These are phyloP conservation scores for Discostella stelligeroides DNA, from an alignment of 108 stramenopile genomes.

Conservation along the genomic window DNA sequence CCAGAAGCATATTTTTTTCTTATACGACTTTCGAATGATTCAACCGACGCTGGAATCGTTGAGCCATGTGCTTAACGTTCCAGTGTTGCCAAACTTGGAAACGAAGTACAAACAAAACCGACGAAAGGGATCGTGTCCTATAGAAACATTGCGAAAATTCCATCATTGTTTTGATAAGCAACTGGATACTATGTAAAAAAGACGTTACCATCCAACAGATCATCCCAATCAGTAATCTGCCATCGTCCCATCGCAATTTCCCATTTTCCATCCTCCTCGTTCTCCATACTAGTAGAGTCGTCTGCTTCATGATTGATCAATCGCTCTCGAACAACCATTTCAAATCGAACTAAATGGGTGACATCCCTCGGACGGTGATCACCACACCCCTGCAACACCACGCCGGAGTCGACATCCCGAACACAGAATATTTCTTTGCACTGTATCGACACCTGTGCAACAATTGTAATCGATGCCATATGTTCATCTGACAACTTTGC, in stretches of 20 bases:
- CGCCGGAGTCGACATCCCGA: constrained; percentile 50
- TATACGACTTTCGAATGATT: constrained; percentile 6
- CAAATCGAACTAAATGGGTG: constrained; percentile 60
- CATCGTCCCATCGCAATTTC: constrained; percentile 44
- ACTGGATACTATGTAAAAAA: constrained; percentile 46
- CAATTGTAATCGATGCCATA: constrained; percentile 45
- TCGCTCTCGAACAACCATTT: constrained; percentile 34
- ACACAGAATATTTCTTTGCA: constrained; percentile 66
- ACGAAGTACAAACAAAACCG: constrained; percentile 19
- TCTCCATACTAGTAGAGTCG: not conserved
- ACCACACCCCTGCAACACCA: constrained; percentile 52
- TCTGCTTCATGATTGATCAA: not conserved
- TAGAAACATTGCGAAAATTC: constrained; percentile 1
- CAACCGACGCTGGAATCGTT: constrained; percentile 5
- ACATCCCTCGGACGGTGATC: constrained; percentile 50
- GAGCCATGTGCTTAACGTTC: not conserved
- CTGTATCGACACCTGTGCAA: constrained; percentile 58
- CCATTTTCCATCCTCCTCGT: constrained; percentile 5
- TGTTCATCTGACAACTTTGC: constrained; percentile 25
- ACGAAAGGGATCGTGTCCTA: constrained; percentile 5
- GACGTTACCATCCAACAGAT: constrained; percentile 57
- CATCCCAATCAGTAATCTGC: constrained; percentile 73
- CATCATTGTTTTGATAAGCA: constrained; percentile 22
- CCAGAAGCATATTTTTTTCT: constrained; percentile 5
- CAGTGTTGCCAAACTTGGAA: constrained; percentile 17